These are phyloP conservation scores for Pseudotsuga menziesii DNA, from an alignment of 75 land plant genomes.

Conservation along the genomic window DNA sequence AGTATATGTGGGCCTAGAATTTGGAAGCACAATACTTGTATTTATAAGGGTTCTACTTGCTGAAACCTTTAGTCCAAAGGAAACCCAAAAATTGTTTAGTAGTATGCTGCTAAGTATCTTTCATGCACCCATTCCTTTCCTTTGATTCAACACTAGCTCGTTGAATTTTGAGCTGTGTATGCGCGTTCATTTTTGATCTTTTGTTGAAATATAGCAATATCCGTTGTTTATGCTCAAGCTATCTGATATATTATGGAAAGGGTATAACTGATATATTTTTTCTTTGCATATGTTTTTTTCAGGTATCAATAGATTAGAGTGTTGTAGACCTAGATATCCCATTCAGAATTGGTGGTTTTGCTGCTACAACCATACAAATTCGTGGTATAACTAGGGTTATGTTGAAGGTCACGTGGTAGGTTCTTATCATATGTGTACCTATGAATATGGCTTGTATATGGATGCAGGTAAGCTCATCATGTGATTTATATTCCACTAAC, in stretches of 20 bases:
- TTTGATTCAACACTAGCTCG: constrained; percentile 98
- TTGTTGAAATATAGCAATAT: too few species aligned
- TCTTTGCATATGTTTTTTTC: constrained; percentile 13
- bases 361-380: constrained; percentile 84
- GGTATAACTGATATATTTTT: constrained; percentile 3
- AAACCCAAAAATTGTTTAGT: constrained; percentile 74
- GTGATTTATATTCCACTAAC: too few species aligned
- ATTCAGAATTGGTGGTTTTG: constrained; percentile 79
- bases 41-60: constrained; percentile 80
- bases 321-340: constrained; percentile 93
- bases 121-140: constrained; percentile 93
- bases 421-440: constrained; percentile 71
- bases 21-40: constrained; percentile 85
- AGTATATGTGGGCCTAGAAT: constrained; percentile 81
- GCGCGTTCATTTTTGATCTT: constrained; percentile 6
- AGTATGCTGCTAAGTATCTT: constrained; percentile 78
- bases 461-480: constrained; percentile 97
- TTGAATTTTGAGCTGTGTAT: constrained; percentile 89
- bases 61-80: constrained; percentile 74
- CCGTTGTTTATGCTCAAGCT: too few species aligned
- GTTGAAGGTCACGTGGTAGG: constrained; percentile 86
- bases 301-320: constrained; percentile 98
- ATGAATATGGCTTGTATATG: constrained; percentile 73
- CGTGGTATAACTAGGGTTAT: constrained; percentile 88
- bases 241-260: too few species aligned